Base-by-base conservation (phyloP, 169 alveolate genomes). In the Babesia bigemina region DNA sequence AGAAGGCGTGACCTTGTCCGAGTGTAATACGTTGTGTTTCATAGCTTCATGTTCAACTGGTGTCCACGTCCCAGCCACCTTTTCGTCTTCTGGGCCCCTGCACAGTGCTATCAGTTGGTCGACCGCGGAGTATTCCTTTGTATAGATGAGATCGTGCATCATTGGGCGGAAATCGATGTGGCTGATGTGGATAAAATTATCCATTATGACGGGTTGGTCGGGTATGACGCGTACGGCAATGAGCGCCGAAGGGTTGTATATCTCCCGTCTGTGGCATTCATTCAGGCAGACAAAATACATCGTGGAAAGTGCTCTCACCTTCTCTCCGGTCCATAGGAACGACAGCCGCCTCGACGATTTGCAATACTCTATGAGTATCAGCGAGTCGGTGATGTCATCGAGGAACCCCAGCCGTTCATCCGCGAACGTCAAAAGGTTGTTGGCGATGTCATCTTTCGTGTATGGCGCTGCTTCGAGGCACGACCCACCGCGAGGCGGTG, bases 401-500 rank as follows among this genome's bases (percentile, higher is more conserved):
- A 67, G 56, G 42, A n/a, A 24, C 22, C 76, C 76, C 57, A 67
- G 19, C 29, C n/a, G 8, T 19, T 55, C 76, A 67, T 67, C 65
- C 26, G 49, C 63, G 44, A 12, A 29, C 24, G n/a, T 26, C 66
- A 67, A 29, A 4, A 67, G 33, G 1, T 67, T 55, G 39, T 67
- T 67, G 13, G 1, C 21, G 0, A 67, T 28, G 55, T 67, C 76
- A 28, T 1, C 53, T n/a, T 67, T 33, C 14, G 65, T 21, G 26
- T 21, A 67, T 7, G 11, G 47, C 33, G 44, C 4, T 16, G 22
- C 0, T n/a, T 55, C 24, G 14, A 55, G 56, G 21, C 16, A 24
- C 28, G 14, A 0, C 1, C 44, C 19, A 11, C 33, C 56, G 13
- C n/a, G 12, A 13, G 76, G 76, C 2, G 76, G 76, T 52, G 67